Evolutionary conservation across 352 stramenopile species (phyloP), one percentile per base, ranked within the genome.

Genomic region (Phytophthora pistaciae): DNA sequence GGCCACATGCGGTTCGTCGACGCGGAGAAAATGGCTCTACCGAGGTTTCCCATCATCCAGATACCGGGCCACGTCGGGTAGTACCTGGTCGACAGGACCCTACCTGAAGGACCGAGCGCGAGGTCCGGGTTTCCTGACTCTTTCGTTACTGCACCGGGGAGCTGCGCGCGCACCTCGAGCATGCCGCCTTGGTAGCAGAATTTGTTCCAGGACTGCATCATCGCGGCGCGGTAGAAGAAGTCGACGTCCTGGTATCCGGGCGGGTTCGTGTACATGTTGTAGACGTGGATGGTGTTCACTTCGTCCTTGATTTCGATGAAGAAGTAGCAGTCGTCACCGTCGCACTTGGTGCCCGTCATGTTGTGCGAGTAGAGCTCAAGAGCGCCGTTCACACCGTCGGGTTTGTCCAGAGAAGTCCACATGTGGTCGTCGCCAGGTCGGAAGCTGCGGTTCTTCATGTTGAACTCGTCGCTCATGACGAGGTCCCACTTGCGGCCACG

Each of bases 21-120:
- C 0, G 85, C 88, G 42, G 96, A 96, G 72, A 99, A 99, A 13
- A 98, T 98, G 0, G 96, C 95, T 44, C 97, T 77, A 7, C 95
- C 96, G 6, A 99, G 77, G 85, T 99, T 99, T 6, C 97, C 97
- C 55, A 99, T 76, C 66, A 99, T 84, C 97, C 97, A 99, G 60
- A 99, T 93, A 14, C 96, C 96, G 0, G 97, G 97, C 97, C 97
- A 99, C 38, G 85, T 92, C 31, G 87, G 87, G 70, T 95, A 95
- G 64, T 79, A 91, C 58, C 44, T 80, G 74, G 49, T 63, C 6
- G 18, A 84, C 83, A 21, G 92, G 69, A 74, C 88, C 83, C 58
- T 74, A 65, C 69, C 44, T 84, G 86, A 81, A 1, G 64, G 65
- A 2, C 97, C 64, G 0, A 65, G 46, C 1, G 89, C 56, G 0